Percentiles rank a stretch among this genome's conserved stretches.
Conservation (phyloP, 768 basidiomycete genomes). For the Mycena rebaudengoi region DNA sequence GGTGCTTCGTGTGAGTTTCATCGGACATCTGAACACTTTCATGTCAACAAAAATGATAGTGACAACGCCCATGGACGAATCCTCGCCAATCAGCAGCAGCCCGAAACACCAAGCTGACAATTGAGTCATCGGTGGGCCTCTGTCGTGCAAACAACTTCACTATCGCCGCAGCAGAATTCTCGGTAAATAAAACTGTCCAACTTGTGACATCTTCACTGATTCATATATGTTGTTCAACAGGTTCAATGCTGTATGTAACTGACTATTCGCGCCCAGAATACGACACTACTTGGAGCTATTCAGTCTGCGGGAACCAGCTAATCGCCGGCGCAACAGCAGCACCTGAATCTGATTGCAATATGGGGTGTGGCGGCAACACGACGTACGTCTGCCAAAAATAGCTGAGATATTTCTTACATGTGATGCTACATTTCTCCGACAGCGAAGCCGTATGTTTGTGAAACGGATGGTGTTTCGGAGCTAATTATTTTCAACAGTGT, state of each 20-base stretch:
- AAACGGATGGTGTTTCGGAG: too few relatives aligned
- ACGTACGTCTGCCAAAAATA: slow-evolving; percentile 52
- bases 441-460: slow-evolving; percentile 58
- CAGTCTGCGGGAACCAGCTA: slow-evolving; percentile 78
- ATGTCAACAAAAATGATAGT: too few relatives aligned
- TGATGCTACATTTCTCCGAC: neutral
- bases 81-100: slow-evolving; percentile 49
- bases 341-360: slow-evolving; percentile 65
- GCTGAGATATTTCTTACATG: slow-evolving; percentile 1
- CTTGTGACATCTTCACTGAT: too few relatives aligned
- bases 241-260: too few relatives aligned
- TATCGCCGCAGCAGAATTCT: slow-evolving; percentile 76
- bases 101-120: slow-evolving; percentile 49
- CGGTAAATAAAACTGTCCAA: slow-evolving; percentile 44
- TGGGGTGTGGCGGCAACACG: slow-evolving; percentile 80
- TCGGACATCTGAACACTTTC: too few relatives aligned
- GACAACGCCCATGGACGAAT: slow-evolving; percentile 77
- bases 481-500: slow-evolving; percentile 44
- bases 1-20: slow-evolving; percentile 68
- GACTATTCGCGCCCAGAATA: too few relatives aligned
- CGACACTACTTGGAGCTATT: too few relatives aligned
- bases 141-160: slow-evolving; percentile 68
- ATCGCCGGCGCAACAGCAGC: slow-evolving; percentile 66
- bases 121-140: slow-evolving; percentile 66
- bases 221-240: too few relatives aligned